Evolutionary conservation across 345 rosid genomes (phyloP), one percentile per base, ranked within the genome.

Genomic region (Zanthoxylum bungeanum): DNA sequence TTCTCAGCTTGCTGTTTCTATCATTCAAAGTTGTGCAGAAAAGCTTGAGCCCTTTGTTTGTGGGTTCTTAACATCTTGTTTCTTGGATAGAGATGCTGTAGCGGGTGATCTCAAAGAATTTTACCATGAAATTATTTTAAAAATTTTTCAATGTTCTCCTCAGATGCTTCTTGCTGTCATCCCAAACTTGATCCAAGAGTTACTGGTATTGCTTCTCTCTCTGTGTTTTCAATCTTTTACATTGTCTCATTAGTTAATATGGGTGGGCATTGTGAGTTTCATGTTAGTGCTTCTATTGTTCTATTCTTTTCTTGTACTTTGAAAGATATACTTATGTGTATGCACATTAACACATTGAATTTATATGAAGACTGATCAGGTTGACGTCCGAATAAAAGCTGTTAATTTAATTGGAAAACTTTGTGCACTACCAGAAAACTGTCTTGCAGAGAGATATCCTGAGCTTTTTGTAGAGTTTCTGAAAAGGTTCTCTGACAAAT

Each of bases 401-500:
- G 86, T 90, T 72, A 87, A 76, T 68, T 84, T 94, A 83, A 71
- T 85, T 68, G 98, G 95, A 80, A 86, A 84, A 81, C 85, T 92
- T 58, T 77, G 89, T 78, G 81, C 92, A 49, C 82, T 76, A 44
- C 87, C 89, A 30, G 91, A 81, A 67, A 70, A 77, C 59, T 73
- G 65, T 81, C 79, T 83, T 36, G 88, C 84, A 58, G 83, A 85
- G 66, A 78, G 77, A 64, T 86, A 89, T 76, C 95, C 40, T 21
- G 78, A 79, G 72, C 89, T 94, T 73, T 89, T 85, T 64, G 68
- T 76, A 11, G 98, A 94, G 85, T 94, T 90, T 77, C 79, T 90
- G 76, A 90, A 87, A 80, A 94, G 97, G 75, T 94, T 92, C 75
- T 80, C 85, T 73, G 98, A 94, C 76, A 94, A 89, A 83, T 90